These are phyloP conservation scores for Fusarium sororula DNA, from an alignment of 2,329 filamentous ascomycete species.

Conservation along the genomic window DNA sequence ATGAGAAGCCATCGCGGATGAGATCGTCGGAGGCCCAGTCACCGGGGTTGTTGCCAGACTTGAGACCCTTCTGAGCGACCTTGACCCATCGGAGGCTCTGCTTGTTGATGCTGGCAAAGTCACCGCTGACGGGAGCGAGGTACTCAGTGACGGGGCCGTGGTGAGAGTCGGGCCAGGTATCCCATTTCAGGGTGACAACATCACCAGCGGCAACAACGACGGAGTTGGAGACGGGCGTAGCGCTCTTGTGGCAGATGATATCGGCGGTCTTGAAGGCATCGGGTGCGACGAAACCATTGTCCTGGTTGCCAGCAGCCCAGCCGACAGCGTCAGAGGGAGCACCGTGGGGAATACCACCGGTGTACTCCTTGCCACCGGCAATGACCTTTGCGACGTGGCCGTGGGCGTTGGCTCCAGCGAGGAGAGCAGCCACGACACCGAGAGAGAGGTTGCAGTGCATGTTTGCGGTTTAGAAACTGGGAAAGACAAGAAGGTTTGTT, in stretches of 20 bases:
- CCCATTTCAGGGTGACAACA: conserved; percentile 69
- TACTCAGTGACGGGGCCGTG: conserved; percentile 70
- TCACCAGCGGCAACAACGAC: conserved; percentile 66
- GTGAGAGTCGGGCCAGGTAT: conserved; percentile 71
- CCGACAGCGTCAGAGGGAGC: conserved; percentile 47
- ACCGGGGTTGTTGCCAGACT: conserved; percentile 54
- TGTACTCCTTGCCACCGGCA: conserved; percentile 44
- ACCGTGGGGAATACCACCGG: conserved; percentile 42
- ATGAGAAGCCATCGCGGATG: conserved; percentile 56
- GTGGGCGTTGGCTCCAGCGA: conserved; percentile 42
- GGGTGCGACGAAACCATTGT: conserved; percentile 59
- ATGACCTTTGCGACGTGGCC: conserved; percentile 42
- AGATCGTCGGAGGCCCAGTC: conserved; percentile 66
- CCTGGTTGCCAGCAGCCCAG: conserved; percentile 48
- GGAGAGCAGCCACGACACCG: conserved; percentile 36
- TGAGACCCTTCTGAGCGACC: conserved; percentile 63
- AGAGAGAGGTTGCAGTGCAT: conserved; percentile 22
- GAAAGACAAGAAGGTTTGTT: neutral
- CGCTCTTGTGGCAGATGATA: conserved; percentile 59
- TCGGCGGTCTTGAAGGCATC: conserved; percentile 50
- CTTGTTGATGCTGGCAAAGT: conserved; percentile 63
- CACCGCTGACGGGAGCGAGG: conserved; percentile 61
- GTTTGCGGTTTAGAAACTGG: neutral
- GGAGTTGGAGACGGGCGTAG: conserved; percentile 51
- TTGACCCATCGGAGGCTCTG: conserved; percentile 65